phyloP scores from a whole-genome alignment of 306 rosid genomes.

The Medicago arabica region DNA sequence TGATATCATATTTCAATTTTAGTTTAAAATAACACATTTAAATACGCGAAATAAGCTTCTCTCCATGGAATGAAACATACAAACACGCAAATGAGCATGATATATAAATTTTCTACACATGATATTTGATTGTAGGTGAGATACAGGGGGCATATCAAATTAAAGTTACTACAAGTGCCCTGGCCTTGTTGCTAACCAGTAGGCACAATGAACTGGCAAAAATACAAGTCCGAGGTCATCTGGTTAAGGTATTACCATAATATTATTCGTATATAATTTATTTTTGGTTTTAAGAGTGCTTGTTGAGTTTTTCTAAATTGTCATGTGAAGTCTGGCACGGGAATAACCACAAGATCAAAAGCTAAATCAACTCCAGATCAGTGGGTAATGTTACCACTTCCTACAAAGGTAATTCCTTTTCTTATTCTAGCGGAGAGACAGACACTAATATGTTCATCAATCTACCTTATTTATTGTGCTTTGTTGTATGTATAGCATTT shows the following conservation, averaged over 20 bases:
- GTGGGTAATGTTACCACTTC: constrained; percentile 87
- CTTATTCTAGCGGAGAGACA: background rate
- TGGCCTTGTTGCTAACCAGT: constrained; percentile 75
- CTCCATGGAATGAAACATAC: background rate
- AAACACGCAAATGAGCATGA: background rate
- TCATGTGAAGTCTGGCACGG: constrained; percentile 60
- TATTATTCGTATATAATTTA: constrained; percentile 4
- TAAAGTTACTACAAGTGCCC: constrained; percentile 89
- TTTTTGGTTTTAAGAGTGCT: constrained; percentile 29
- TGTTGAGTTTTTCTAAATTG: constrained; percentile 39
- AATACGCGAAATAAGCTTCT: background rate
- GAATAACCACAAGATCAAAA: constrained; percentile 88
- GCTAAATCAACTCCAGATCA: constrained; percentile 90
- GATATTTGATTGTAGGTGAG: constrained; percentile 67
- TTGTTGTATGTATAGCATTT: no score
- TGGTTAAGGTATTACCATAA: constrained; percentile 62
- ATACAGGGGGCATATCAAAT: constrained; percentile 94
- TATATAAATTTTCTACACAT: constrained; percentile 16
- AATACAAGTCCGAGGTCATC: constrained; percentile 69
- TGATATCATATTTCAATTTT: no score
- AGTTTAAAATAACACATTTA: no score
- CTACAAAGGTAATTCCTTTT: constrained; percentile 65
- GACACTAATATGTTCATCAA: background rate
- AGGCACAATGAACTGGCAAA: constrained; percentile 70
- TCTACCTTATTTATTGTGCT: background rate